phyloP scores from a whole-genome alignment of 2,329 filamentous ascomycete genomes.

The Sporothrix humicola region DNA sequence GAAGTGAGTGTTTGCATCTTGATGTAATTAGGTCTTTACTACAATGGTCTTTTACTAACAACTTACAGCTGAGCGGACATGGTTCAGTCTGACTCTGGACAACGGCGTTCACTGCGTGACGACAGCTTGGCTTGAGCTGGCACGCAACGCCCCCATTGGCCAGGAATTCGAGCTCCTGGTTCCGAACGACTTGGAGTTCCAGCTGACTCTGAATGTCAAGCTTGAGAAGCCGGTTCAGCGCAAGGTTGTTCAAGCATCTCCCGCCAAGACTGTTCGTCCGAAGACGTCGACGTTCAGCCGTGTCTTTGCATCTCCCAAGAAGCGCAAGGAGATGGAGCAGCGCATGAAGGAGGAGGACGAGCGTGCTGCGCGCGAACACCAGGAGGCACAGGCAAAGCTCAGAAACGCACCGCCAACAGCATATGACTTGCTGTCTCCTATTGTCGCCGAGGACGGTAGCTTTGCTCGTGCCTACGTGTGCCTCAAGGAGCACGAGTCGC shows the following conservation, averaged over 20 bases:
- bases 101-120: constrained; percentile 98
- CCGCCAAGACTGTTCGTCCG: constrained; percentile 67
- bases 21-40: neutral
- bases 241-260: constrained; percentile 54
- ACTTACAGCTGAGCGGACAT: constrained; percentile 77
- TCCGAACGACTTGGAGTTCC: constrained; percentile 97
- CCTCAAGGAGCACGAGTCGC: constrained; percentile 86
- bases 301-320: constrained; percentile 92
- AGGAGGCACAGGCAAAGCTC: constrained; percentile 67
- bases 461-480: constrained; percentile 94
- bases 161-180: constrained; percentile 99
- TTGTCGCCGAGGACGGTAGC: constrained; percentile 89
- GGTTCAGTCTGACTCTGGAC: constrained; percentile 96
- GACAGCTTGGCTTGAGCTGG: constrained; percentile 91
- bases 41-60: constrained; percentile 25
- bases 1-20: constrained; percentile 65
- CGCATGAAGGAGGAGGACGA: constrained; percentile 84
- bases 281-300: constrained; percentile 91
- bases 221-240: constrained; percentile 74
- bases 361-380: constrained; percentile 67
- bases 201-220: constrained; percentile 95
- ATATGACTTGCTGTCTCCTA: constrained; percentile 84
- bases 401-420: constrained; percentile 70
- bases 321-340: constrained; percentile 91
- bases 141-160: constrained; percentile 89